Evolutionary conservation across 371 early-diverging fungal species (phyloP), one percentile per base, ranked within the genome.

Genomic region (Smittium culicis): DNA sequence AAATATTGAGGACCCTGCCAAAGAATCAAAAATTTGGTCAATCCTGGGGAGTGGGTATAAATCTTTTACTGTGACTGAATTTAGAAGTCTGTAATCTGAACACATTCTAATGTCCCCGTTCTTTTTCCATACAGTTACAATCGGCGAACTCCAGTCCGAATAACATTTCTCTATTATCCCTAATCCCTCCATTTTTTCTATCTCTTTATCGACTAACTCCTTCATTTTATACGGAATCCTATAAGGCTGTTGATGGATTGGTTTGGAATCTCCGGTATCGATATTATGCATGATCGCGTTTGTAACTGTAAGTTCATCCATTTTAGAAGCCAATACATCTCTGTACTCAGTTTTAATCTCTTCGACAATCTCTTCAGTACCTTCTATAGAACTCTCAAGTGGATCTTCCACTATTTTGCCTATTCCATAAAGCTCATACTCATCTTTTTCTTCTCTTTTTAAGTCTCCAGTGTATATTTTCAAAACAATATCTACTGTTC

Each of bases 1-100:
- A 65, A 74, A 79, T 27, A 55, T 2, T 24, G 8, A 60, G 0
- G 68, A 33, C 0, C 67, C 66, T 1, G 72, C 66, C 0, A 81
- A 59, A 0, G 65, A 72, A 27, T 79, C 79, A 1, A 80, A 34
- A 1, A 71, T 64, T 8, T 81, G 74, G 0, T 64, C 61, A 20
- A 81, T 73, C 11, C 24, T 25, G 32, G 74, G 74, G 28, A 73
- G 1, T 27, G 74, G 69, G 70, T 73, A 75, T 3, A 20, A 0
- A 45, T 67, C 35, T 31, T 35, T 67, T 1, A 35, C 63, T 1
- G 73, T 74, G 1, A 65, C 54, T 1, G 60, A 1, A 45, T 75
- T 75, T 27, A 45, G 20, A 5, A 33, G 34, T 2, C 69, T 65
- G 69, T 73, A 75, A 29, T 75, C 71, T 1, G 69, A 33, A 27